Base-by-base conservation (phyloP, 2,329 filamentous ascomycete genomes). In the Dryadomyces sulphureus region DNA sequence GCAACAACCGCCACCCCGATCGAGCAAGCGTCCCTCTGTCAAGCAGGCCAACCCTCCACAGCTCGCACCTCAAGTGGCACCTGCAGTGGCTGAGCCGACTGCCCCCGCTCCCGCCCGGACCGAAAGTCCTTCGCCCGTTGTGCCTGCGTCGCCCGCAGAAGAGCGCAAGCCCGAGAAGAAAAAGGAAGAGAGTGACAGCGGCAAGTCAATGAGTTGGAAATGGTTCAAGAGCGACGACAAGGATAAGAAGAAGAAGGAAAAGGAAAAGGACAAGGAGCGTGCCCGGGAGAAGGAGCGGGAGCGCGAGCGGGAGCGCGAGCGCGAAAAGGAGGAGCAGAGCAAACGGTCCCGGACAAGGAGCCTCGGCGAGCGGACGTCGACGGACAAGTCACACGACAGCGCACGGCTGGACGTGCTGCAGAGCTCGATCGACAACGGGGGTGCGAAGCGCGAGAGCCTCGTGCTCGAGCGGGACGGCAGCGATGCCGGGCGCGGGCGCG, bases 341-440 rank as follows among this genome's bases (percentile, higher is more conserved):
- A 88, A 81, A 59, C 80, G 80, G 55, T 72, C 75, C 16, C 51
- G 48, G 38, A 89, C 86, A 56, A 50, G 65, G 73, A 1, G 81
- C 77, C 12, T 64, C 68, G 9, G 61, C 6, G 52, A 52, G 1
- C 45, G 47, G 5, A 16, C 30, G 5, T 48, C 46, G 27, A 17
- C 63, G 1, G 68, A 84, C 53, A 77, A 74, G 54, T 62, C 66
- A 1, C 81, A 89, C 52, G 89, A 94, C 55, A 88, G 81, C 54
- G 81, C 84, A 19, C 78, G 90, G 25, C 69, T 95, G 24, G 90
- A 96, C 56, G 76, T 94, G 20, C 69, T 94, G 20, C 89, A 95
- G 58, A 84, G 77, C 34, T 93, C 89, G 0, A 89, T 93, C 58
- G 90, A 96, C 43, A 75, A 69, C 38, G 67, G 63, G 9, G 67